Evolutionary conservation across 306 rosid genomes (phyloP).

Genomic region (Elaeagnus macrophylla): DNA sequence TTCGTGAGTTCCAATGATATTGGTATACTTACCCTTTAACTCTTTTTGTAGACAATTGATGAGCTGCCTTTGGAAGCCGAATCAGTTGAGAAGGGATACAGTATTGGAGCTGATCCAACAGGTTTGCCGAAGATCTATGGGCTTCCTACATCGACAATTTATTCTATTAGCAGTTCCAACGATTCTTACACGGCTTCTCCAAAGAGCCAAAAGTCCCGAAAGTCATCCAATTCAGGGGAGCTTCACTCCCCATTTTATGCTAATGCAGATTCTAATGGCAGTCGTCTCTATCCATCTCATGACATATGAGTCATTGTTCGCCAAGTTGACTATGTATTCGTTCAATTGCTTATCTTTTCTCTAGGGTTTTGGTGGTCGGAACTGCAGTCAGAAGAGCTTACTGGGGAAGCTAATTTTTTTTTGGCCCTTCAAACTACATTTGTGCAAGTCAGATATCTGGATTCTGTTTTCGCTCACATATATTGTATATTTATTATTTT

Average conservation of each 20-base stretch:
- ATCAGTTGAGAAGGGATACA: conserved; percentile 83
- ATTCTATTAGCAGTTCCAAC: conserved; percentile 50
- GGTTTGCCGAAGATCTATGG: conserved; percentile 91
- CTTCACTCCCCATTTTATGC: conserved; percentile 48
- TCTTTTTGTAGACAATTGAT: conserved; percentile 63
- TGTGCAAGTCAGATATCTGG: too few species aligned
- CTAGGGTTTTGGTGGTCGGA: too few species aligned
- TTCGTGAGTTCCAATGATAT: neutral
- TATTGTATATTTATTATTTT: too few species aligned
- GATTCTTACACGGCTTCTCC: conserved; percentile 68
- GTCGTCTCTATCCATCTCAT: conserved; percentile 40
- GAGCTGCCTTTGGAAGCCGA: conserved; percentile 93
- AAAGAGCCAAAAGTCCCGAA: conserved; percentile 52
- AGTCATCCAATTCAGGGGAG: conserved; percentile 87
- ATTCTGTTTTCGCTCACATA: too few species aligned
- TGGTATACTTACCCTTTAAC: neutral
- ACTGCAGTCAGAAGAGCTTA: too few species aligned
- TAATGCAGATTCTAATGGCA: conserved; percentile 70
- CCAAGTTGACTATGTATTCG: too few species aligned
- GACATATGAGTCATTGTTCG: too few species aligned
- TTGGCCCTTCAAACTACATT: too few species aligned
- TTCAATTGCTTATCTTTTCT: too few species aligned
- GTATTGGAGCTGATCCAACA: conserved; percentile 55
- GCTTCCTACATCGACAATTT: conserved; percentile 63
- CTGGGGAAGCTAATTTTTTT: too few species aligned